Evolutionary conservation across 176 grass and related monocot species (phyloP).

Genomic region (Stipa capillata): DNA sequence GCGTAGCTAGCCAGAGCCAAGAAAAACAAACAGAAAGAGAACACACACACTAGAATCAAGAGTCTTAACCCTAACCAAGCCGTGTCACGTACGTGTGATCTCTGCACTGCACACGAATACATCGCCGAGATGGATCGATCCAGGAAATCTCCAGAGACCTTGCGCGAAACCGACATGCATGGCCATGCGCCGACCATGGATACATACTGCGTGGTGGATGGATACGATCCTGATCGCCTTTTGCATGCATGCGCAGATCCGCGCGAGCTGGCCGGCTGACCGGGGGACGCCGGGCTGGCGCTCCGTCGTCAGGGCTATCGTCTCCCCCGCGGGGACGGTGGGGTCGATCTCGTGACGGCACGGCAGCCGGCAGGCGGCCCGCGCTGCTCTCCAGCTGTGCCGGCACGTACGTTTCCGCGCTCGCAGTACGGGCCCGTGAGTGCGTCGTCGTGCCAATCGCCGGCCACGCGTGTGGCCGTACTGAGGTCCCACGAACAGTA

Average conservation of each 20-base stretch:
- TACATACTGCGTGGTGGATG: neutral
- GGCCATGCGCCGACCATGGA: neutral
- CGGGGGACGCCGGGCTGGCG: too few relatives aligned
- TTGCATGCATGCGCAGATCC: neutral
- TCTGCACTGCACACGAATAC: neutral
- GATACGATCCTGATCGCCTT: neutral
- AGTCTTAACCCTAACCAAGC: neutral
- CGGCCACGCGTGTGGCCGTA: too few relatives aligned
- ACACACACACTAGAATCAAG: too few relatives aligned
- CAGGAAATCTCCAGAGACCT: neutral
- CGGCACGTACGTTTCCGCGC: neutral
- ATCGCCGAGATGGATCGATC: neutral
- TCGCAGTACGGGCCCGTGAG: neutral
- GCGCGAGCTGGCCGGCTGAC: neutral
- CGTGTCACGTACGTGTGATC: neutral
- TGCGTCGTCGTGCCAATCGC: too few relatives aligned
- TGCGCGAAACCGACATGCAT: neutral
- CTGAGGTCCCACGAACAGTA: too few relatives aligned
- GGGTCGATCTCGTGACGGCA: neutral
- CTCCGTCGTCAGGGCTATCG: neutral
- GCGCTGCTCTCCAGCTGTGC: neutral
- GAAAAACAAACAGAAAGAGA: too few relatives aligned
- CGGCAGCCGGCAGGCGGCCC: neutral
- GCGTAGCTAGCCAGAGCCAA: too few relatives aligned
- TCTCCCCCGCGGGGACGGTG: neutral